Base-by-base conservation (phyloP, 495 filamentous ascomycete species). In the Xylaria flabelliformis region DNA sequence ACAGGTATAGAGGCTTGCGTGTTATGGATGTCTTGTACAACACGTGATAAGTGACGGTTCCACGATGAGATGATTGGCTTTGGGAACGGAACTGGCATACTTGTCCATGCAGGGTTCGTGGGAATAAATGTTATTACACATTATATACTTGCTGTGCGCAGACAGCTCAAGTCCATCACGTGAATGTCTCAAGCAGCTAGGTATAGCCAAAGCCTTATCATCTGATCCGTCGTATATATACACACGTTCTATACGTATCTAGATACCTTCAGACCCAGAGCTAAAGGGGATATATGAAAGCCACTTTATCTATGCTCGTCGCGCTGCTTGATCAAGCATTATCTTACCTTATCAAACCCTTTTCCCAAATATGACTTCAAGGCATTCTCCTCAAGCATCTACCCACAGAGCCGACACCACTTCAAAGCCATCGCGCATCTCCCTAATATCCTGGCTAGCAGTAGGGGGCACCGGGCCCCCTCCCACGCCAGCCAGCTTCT, bases 401-500 rank as follows among this genome's bases (percentile, higher is more conserved):
- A 10, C 58, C 34, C 32, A 19, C 32, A 1, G 9, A 4, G 8
- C 58, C 58, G 8, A 50, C 42, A 7, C 64, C 17, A 13, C 46
- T 12, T 2, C 58, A 5, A 8, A n/a, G 17, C 58, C 58, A 3
- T 19, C 58, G 32, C 53, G 53, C 19, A 42, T 69, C 39, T 39
- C 67, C 34, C 55, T 48, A 2, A 17, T 21, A 55, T 63, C 48
- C 58, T 78, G 76, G 74, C 48, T 73, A 0, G 19, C 73, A 6
- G 41, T 55, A 24, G 76, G 76, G 1, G 74, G 76, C 63, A 71
- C 48, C 9, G 72, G 72, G 1, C 50, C 70, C 0, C 74, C 76
- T 26, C 76, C 76, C 17, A 70, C n/a, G 34, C 1, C 3, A 12
- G 6, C 64, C 3, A 64, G 36, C 67, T 70, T 73, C 55, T 3